Evolutionary conservation across 73 alveolate species (phyloP), one percentile per base, ranked within the genome.

Genomic region (Symbiodinium pilosum): DNA sequence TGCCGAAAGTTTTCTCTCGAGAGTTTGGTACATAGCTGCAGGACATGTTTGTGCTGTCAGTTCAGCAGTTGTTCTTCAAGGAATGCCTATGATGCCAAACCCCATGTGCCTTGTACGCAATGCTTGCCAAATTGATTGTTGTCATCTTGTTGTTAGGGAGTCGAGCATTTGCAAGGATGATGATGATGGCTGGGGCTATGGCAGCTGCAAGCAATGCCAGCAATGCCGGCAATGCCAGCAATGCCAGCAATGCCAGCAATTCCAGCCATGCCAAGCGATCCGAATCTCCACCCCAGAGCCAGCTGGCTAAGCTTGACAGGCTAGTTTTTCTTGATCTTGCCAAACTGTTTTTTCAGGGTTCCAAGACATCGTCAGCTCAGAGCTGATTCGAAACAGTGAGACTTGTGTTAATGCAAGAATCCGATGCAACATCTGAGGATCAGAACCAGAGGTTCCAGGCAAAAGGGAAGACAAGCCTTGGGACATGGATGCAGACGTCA

Each of bases 131-230:
- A 1, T 26, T 18, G 77, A 64, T 26, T 54, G 9, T 14, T n/a
- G 59, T 6, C 14, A 47, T 47, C 59, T 47, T 47, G 77, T 36
- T 14, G 6, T 28, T 1, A 26, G 1, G 16, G 87, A n/a, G 26
- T 34, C 85, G 32, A 71, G 36, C 1, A 81, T 34, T 56, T 28
- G 69, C 16, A 47, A 88, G 95, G 97, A 91, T 91, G 97, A 91
- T 91, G 97, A 91, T 91, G 97, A 91, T 91, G 97, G 97, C 97
- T 30, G 88, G 88, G 11, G 97, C 88, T 4, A 91, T 91, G 97
- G 97, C 97, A n/a, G 88, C 88, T 41, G 75, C 88, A 32, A 59
- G 71, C 71, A 40, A 36, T n/a, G n/a, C n/a, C n/a, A n/a, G n/a
- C n/a, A n/a, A n/a, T n/a, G n/a, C n/a, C n/a, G n/a, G n/a, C n/a